Evolutionary conservation across 225 moss, liverwort and hornwort genomes (phyloP).

Genomic region (Pseudisothecium myosuroides): DNA sequence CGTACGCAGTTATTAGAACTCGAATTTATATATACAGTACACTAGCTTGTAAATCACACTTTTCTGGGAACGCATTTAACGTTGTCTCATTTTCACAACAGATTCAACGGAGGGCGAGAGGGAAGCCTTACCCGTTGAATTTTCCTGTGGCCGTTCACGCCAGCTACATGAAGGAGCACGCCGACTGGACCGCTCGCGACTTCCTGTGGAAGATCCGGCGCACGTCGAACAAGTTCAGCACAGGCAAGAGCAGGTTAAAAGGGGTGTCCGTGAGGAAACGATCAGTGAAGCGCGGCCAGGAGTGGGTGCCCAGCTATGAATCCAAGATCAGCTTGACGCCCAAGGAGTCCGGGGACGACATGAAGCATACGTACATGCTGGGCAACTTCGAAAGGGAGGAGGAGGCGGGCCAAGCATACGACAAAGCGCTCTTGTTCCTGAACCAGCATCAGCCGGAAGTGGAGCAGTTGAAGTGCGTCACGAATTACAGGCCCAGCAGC

Average conservation of each 20-base stretch:
- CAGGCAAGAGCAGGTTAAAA: not conserved
- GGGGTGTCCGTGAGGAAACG: not conserved
- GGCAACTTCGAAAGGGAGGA: not conserved
- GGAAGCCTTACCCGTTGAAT: not conserved
- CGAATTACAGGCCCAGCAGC: not conserved
- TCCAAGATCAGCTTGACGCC: not conserved
- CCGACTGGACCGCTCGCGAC: not conserved
- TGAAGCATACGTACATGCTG: not conserved
- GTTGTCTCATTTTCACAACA: not conserved
- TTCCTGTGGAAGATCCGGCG: not conserved
- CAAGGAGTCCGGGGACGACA: not conserved
- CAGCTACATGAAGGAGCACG: not conserved
- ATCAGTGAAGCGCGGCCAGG: not conserved
- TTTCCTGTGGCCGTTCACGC: not conserved
- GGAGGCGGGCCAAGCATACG: not conserved
- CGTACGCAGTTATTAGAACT: too few species aligned
- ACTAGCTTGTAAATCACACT: too few species aligned
- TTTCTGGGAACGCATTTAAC: not conserved
- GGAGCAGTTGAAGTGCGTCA: not conserved
- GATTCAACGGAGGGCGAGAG: not conserved
- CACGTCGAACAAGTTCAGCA: not conserved
- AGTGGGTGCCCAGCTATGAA: not conserved
- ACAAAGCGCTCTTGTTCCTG: not conserved
- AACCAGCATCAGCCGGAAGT: not conserved
- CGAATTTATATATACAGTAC: too few species aligned